Percentiles rank a stretch among this genome's conserved stretches.
These are phyloP conservation scores for Lodderomyces parapsilosis DNA, from an alignment of 1,139 yeast genomes.

Conservation along the genomic window DNA sequence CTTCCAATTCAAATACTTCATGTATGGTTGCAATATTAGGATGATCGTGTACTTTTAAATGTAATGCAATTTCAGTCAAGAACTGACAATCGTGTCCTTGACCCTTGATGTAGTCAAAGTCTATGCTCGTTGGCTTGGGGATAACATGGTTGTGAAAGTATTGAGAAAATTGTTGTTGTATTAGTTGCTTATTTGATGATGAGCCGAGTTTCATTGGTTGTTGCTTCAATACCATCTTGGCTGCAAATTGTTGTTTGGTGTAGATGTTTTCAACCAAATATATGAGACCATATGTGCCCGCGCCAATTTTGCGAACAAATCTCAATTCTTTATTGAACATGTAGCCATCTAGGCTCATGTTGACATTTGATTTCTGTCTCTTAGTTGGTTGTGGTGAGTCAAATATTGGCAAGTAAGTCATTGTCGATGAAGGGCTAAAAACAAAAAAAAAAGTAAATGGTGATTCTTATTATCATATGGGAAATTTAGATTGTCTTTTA, in stretches of 20 bases:
- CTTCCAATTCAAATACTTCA: constrained; percentile 60
- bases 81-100: constrained; percentile 47
- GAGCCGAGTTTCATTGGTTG: constrained; percentile 20
- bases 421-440: not conserved
- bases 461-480: no score
- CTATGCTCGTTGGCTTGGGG: constrained; percentile 26
- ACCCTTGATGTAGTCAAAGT: constrained; percentile 41
- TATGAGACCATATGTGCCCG: constrained; percentile 88
- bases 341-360: constrained; percentile 24
- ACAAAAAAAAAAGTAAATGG: not conserved
- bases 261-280: constrained; percentile 61
- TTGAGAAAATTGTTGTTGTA: constrained; percentile 28
- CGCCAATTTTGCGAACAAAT: constrained; percentile 64
- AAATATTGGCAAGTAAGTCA: constrained; percentile 17
- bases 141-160: constrained; percentile 26
- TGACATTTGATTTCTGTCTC: constrained; percentile 10
- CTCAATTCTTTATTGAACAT: constrained; percentile 19
- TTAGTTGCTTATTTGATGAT: constrained; percentile 31
- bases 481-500: not conserved
- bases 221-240: constrained; percentile 67
- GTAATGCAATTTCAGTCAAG: constrained; percentile 69
- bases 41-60: constrained; percentile 71
- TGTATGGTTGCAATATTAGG: constrained; percentile 76
- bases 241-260: constrained; percentile 58
- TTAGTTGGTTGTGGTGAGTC: constrained; percentile 9